These are phyloP conservation scores for Paraleonurus japonicus DNA, from an alignment of 257 asterid genomes.

Conservation along the genomic window DNA sequence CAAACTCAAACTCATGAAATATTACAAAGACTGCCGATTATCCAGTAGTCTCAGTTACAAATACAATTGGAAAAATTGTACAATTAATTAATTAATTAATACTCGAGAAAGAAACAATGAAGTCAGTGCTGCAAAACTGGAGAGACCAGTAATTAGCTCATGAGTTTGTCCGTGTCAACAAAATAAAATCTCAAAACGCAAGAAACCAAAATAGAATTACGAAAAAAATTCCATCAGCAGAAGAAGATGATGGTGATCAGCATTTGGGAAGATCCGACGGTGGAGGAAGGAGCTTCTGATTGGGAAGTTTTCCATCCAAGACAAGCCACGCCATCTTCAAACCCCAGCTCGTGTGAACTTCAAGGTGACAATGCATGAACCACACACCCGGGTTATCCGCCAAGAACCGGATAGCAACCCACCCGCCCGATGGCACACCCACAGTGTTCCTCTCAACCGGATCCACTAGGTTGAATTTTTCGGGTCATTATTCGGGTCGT, in stretches of 20 bases:
- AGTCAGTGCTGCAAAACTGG: conserved; percentile 18
- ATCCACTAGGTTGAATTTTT: conserved; percentile 19
- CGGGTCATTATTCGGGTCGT: conserved; percentile 17
- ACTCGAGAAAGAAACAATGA: neutral
- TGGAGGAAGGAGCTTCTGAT: conserved; percentile 43
- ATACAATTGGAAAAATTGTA: too few relatives aligned
- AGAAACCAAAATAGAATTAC: too few relatives aligned
- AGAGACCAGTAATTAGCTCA: neutral
- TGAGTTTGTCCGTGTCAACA: too few relatives aligned
- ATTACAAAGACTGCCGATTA: conserved; percentile 5
- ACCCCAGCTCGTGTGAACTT: conserved; percentile 48
- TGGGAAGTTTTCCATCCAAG: conserved; percentile 42
- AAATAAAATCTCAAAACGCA: too few relatives aligned
- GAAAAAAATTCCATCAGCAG: neutral
- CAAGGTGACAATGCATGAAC: conserved; percentile 35
- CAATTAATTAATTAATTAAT: neutral
- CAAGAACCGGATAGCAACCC: conserved; percentile 34
- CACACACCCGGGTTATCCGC: conserved; percentile 54
- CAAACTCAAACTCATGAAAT: neutral
- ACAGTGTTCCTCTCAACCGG: conserved; percentile 27
- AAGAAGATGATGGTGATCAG: conserved; percentile 10
- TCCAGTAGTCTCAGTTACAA: too few relatives aligned
- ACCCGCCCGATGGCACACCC: conserved; percentile 25
- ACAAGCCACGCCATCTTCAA: conserved; percentile 53
- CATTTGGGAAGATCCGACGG: conserved; percentile 47